Conservation (phyloP, 192 early-diverging fungal species). For the Paraglomus occultum region DNA sequence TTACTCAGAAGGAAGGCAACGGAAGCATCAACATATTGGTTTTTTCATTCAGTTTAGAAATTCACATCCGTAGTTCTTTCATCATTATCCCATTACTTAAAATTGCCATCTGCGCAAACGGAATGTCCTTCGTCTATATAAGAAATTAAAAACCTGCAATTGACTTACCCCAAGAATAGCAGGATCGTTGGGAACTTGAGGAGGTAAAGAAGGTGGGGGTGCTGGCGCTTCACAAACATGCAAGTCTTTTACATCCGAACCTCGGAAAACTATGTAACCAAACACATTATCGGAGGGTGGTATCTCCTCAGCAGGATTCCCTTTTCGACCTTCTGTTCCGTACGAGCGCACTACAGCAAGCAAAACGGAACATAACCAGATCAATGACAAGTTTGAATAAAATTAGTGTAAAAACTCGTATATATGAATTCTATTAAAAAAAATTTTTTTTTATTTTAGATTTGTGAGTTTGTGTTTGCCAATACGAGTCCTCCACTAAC, state of each 20-base stretch:
- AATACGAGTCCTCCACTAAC: not conserved
- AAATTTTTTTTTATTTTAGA: not conserved
- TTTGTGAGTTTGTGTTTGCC: not conserved
- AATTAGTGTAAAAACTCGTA: too few relatives aligned
- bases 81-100: conserved; percentile 28
- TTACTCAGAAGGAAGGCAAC: conserved; percentile 50
- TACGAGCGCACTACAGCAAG: conserved; percentile 73
- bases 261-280: conserved; percentile 92
- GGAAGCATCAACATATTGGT: conserved; percentile 10
- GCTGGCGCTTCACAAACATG: conserved; percentile 61
- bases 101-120: conserved; percentile 30
- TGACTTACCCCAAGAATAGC: conserved; percentile 68
- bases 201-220: conserved; percentile 50
- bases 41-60: conserved; percentile 17
- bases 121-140: conserved; percentile 36
- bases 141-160: conserved; percentile 1
- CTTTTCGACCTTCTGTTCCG: conserved; percentile 91
- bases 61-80: conserved; percentile 37
- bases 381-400: not conserved
- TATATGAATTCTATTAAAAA: not conserved
- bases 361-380: conserved; percentile 11
- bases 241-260: conserved; percentile 89
- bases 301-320: conserved; percentile 80
- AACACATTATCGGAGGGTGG: conserved; percentile 82
- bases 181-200: conserved; percentile 76